phyloP scores from a whole-genome alignment of 2,329 filamentous ascomycete species.

The Davidsoniella virescens region DNA sequence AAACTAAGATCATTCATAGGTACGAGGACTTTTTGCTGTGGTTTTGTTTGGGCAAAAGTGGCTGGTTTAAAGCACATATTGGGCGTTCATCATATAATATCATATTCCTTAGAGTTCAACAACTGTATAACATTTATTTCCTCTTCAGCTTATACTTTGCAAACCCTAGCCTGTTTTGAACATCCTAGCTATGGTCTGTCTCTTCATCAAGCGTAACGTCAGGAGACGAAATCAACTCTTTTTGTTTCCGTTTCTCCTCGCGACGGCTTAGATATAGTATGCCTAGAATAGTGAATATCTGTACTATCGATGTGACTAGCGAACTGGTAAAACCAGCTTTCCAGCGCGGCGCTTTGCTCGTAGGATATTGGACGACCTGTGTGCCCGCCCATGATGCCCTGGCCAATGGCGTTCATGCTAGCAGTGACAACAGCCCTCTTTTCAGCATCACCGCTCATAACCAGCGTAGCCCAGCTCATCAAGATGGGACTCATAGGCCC shows the following conservation, averaged over 20 bases:
- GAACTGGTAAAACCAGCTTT: slow-evolving; percentile 18
- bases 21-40: not conserved
- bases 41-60: slow-evolving; percentile 11
- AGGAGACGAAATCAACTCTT: not conserved
- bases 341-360: slow-evolving; percentile 22
- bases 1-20: slow-evolving; percentile 11
- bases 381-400: slow-evolving; percentile 25
- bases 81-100: slow-evolving; percentile 9
- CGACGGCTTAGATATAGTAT: slow-evolving; percentile 13
- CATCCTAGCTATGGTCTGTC: not conserved
- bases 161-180: not conserved
- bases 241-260: not conserved
- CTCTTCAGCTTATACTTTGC: not conserved
- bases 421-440: slow-evolving; percentile 26
- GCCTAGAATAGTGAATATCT: slow-evolving; percentile 18
- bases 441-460: slow-evolving; percentile 24
- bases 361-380: slow-evolving; percentile 24
- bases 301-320: slow-evolving; percentile 20
- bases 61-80: slow-evolving; percentile 5
- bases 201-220: not conserved
- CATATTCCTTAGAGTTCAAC: slow-evolving; percentile 3
- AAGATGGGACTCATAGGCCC: slow-evolving; percentile 21
- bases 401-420: slow-evolving; percentile 28
- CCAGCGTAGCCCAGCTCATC: slow-evolving; percentile 25
- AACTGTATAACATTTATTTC: not conserved